phyloP scores from a whole-genome alignment of 1,284 basidiomycete genomes.

The Microbotryum intermedium region DNA sequence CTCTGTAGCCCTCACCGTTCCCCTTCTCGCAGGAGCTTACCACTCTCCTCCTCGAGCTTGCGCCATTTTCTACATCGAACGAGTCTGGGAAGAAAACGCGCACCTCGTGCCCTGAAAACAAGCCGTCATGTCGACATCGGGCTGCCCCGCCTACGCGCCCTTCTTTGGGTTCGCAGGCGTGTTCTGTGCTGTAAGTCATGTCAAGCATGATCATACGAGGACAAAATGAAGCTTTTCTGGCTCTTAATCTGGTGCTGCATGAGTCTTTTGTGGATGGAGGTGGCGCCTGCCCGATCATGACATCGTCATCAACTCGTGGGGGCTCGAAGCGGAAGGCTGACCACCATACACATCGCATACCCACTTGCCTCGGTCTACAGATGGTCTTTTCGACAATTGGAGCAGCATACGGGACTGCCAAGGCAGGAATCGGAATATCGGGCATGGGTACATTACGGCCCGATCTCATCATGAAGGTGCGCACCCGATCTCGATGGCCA shows the following conservation, averaged over 20 bases:
- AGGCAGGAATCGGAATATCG: slow-evolving; percentile 95
- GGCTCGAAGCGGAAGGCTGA: neutral
- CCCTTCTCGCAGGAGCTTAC: too few relatives aligned
- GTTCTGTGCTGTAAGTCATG: slow-evolving; percentile 22
- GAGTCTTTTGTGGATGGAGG: neutral
- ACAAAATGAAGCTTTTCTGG: neutral
- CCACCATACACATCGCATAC: neutral
- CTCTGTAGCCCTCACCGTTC: too few relatives aligned
- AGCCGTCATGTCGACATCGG: slow-evolving; percentile 17
- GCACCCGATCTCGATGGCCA: slow-evolving; percentile 26
- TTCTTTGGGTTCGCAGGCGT: slow-evolving; percentile 36
- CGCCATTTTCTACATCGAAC: too few relatives aligned
- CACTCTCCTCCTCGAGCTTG: too few relatives aligned
- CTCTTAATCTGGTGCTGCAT: neutral
- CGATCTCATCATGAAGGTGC: slow-evolving; percentile 94
- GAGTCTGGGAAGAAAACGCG: too few relatives aligned
- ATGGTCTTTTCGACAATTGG: slow-evolving; percentile 88
- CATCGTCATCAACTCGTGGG: too few relatives aligned
- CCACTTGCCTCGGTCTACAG: slow-evolving; percentile 42
- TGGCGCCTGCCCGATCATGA: neutral
- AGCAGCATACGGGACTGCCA: slow-evolving; percentile 93
- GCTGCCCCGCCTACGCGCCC: slow-evolving; percentile 31
- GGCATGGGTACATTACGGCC: slow-evolving; percentile 91
- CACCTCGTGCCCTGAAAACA: too few relatives aligned
- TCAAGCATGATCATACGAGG: too few relatives aligned